A percentile compares a stretch with the other conserved stretches of the same genome.
Conservation (phyloP, 495 filamentous ascomycete genomes). For the Daldinia grandis region DNA sequence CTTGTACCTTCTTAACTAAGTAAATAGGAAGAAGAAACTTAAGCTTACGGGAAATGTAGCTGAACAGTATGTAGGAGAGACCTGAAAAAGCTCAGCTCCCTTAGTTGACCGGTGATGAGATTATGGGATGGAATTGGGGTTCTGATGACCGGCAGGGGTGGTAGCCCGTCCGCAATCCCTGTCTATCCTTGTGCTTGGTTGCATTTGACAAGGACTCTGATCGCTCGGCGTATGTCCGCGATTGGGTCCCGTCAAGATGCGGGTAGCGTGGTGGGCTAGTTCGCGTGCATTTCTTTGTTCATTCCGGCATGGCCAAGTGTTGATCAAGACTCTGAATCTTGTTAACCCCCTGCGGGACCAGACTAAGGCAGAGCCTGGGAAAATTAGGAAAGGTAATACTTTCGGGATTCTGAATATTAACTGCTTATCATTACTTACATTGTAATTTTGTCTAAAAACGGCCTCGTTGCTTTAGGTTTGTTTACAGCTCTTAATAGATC, state of each 20-base stretch:
- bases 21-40: constrained; percentile 22
- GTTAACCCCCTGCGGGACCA: constrained; percentile 27
- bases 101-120: constrained; percentile 21
- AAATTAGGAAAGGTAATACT: constrained; percentile 4
- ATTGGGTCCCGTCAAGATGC: constrained; percentile 37
- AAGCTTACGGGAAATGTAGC: constrained; percentile 34
- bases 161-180: constrained; percentile 30
- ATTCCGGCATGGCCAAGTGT: constrained; percentile 7
- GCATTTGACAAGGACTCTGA: constrained; percentile 42
- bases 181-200: constrained; percentile 36
- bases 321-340: constrained; percentile 34
- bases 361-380: constrained; percentile 18
- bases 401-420: constrained; percentile 20
- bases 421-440: constrained; percentile 27
- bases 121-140: constrained; percentile 37
- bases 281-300: constrained; percentile 35
- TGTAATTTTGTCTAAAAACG: background rate
- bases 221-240: constrained; percentile 42
- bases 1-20: constrained; percentile 33
- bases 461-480: constrained; percentile 3
- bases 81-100: constrained; percentile 41
- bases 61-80: constrained; percentile 23
- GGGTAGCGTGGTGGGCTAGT: constrained; percentile 18
- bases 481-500: constrained; percentile 11
- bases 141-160: constrained; percentile 25